Evolutionary conservation across 805 yeast species (phyloP).

Genomic region (Spathaspora girioi): DNA sequence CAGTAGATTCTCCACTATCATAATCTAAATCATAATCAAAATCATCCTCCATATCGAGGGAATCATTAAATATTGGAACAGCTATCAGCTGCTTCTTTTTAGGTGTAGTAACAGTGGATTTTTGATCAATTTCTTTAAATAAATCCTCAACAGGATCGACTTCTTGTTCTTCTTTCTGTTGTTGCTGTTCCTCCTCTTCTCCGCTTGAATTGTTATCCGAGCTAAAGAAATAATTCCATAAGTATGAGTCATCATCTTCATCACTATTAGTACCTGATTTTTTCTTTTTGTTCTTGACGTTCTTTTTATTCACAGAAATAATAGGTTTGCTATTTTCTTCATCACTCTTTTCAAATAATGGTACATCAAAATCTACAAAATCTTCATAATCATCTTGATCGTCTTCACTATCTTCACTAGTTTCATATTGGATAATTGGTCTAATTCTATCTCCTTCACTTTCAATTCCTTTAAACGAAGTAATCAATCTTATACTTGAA

Average conservation of each 20-base stretch:
- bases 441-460: conserved; percentile 17
- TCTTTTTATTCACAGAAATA: neutral
- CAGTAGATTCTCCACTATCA: conserved; percentile 87
- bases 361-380: conserved; percentile 32
- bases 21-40: conserved; percentile 33
- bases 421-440: conserved; percentile 39
- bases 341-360: conserved; percentile 17
- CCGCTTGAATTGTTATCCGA: conserved; percentile 26
- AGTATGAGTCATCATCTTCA: conserved; percentile 65
- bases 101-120: neutral
- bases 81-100: neutral
- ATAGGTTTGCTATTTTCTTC: conserved; percentile 6
- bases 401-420: conserved; percentile 29
- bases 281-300: conserved; percentile 5
- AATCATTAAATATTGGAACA: neutral
- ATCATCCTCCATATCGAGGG: conserved; percentile 14
- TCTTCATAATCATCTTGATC: conserved; percentile 42
- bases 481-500: conserved; percentile 12
- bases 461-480: conserved; percentile 17
- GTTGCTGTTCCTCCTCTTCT: conserved; percentile 8
- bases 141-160: conserved; percentile 19
- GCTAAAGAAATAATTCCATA: conserved; percentile 71
- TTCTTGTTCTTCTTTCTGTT: conserved; percentile 3
- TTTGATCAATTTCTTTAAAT: conserved; percentile 21
- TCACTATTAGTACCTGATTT: conserved; percentile 20